Percentiles rank a stretch among this genome's conserved stretches.
These are phyloP conservation scores for Cladosporium sp. DNA, from an alignment of 2,329 filamentous ascomycete genomes.

Conservation along the genomic window DNA sequence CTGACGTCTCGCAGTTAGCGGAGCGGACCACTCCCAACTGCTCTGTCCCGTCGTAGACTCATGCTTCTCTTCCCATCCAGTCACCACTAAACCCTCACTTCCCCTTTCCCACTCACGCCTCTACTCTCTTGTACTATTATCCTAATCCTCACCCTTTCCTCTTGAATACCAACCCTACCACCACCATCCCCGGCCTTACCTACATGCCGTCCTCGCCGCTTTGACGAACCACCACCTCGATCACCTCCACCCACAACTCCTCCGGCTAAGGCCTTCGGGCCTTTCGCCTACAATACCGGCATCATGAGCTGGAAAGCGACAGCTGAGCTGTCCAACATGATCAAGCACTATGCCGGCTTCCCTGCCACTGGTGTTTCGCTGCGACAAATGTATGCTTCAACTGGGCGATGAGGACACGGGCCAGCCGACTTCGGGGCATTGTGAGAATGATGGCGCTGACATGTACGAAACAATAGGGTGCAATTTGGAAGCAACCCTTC, in stretches of 20 bases:
- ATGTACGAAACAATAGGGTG: conserved; percentile 44
- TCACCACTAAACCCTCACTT: not conserved
- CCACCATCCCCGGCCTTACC: not conserved
- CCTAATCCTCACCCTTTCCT: not conserved
- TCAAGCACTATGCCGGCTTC: conserved; percentile 94
- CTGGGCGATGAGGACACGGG: conserved; percentile 27
- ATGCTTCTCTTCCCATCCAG: not conserved
- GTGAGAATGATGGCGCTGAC: conserved; percentile 55
- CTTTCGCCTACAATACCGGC: conserved; percentile 3
- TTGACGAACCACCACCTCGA: not conserved
- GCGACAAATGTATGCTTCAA: conserved; percentile 99
- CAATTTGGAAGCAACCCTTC: conserved; percentile 95
- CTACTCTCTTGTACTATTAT: not conserved
- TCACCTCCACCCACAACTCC: not conserved
- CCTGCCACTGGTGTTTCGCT: conserved; percentile 94
- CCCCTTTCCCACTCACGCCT: not conserved
- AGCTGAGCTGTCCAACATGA: conserved; percentile 89
- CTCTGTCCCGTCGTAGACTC: not conserved
- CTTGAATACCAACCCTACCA: not conserved
- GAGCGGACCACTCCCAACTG: not conserved
- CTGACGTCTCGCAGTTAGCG: not conserved
- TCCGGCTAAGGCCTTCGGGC: conserved; percentile 12
- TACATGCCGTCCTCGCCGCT: not conserved
- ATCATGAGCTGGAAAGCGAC: conserved; percentile 68
- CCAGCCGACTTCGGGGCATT: conserved; percentile 1